Evolutionary conservation across 2,329 filamentous ascomycete genomes (phyloP).

Genomic region (Fusarium clavum): DNA sequence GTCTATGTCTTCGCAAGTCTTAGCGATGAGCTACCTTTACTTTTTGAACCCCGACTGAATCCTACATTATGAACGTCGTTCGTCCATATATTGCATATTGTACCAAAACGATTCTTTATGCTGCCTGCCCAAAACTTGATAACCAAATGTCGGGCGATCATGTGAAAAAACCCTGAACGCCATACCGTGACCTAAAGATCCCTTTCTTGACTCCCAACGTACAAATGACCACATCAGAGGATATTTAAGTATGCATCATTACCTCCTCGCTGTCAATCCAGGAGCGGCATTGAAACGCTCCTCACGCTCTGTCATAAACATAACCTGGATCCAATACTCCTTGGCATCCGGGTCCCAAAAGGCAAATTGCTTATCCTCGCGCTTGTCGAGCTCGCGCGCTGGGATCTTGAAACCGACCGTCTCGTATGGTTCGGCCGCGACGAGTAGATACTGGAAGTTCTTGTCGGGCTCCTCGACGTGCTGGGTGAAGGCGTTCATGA

Average conservation of each 20-base stretch:
- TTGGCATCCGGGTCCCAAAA: conserved; percentile 97
- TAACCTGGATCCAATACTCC: conserved; percentile 97
- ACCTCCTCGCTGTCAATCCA: conserved; percentile 65
- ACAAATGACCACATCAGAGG: conserved; percentile 10
- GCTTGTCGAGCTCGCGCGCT: conserved; percentile 89
- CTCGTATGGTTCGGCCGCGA: conserved; percentile 98
- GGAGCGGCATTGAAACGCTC: conserved; percentile 81
- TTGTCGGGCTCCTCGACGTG: conserved; percentile 95
- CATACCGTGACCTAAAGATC: conserved; percentile 24
- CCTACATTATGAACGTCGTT: background rate
- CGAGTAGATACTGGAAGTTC: conserved; percentile 92
- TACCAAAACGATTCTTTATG: background rate
- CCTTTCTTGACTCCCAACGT: conserved; percentile 27
- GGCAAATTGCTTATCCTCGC: conserved; percentile 88
- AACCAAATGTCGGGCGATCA: background rate
- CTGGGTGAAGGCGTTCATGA: conserved; percentile 98
- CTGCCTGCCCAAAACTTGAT: background rate
- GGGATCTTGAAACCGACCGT: conserved; percentile 97
- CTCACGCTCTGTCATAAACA: conserved; percentile 98
- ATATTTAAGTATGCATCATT: conserved; percentile 3
- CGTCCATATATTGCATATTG: background rate
- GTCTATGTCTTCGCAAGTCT: background rate
- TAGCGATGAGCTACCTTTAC: background rate
- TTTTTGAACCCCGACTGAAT: background rate
- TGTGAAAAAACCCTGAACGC: conserved; percentile 32